phyloP scores from a whole-genome alignment of 2,329 filamentous ascomycete genomes.

The Celoporthe dispersa region DNA sequence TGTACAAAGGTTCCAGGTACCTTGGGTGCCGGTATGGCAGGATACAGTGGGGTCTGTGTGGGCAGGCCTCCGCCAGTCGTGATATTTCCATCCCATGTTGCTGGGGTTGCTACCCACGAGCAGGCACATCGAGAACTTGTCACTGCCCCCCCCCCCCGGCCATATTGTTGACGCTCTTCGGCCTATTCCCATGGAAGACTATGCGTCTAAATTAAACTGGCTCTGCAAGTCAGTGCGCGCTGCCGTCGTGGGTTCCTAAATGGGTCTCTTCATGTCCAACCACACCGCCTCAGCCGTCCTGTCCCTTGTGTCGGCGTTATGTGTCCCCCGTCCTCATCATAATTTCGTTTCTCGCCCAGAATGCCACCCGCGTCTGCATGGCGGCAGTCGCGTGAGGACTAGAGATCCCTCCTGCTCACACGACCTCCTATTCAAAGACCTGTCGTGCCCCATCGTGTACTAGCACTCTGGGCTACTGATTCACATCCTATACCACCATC shows the following conservation, averaged over 20 bases:
- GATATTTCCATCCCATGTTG: neutral
- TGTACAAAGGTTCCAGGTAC: neutral
- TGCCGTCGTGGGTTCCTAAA: slow-evolving; percentile 6
- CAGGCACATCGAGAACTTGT: neutral
- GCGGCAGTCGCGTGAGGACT: slow-evolving; percentile 26
- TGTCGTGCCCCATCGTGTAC: slow-evolving; percentile 7
- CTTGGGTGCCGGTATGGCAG: neutral
- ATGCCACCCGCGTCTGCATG: slow-evolving; percentile 27
- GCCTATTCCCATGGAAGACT: neutral
- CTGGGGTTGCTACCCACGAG: neutral
- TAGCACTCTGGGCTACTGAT: slow-evolving; percentile 14
- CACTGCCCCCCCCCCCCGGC: neutral
- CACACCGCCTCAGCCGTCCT: slow-evolving; percentile 20
- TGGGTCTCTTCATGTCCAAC: slow-evolving; percentile 16
- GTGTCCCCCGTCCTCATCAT: slow-evolving; percentile 10
- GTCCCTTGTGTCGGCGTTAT: slow-evolving; percentile 8
- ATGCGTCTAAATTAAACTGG: slow-evolving; percentile 10
- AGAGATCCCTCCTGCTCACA: slow-evolving; percentile 23
- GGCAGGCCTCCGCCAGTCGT: neutral
- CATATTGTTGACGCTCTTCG: neutral
- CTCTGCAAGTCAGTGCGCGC: slow-evolving; percentile 19
- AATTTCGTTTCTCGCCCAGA: slow-evolving; percentile 21
- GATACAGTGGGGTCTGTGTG: neutral
- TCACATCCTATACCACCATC: slow-evolving; percentile 18
- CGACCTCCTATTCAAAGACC: slow-evolving; percentile 20